Conservation (phyloP, 257 asterid genomes). For the Solanum corneliomulleri region DNA sequence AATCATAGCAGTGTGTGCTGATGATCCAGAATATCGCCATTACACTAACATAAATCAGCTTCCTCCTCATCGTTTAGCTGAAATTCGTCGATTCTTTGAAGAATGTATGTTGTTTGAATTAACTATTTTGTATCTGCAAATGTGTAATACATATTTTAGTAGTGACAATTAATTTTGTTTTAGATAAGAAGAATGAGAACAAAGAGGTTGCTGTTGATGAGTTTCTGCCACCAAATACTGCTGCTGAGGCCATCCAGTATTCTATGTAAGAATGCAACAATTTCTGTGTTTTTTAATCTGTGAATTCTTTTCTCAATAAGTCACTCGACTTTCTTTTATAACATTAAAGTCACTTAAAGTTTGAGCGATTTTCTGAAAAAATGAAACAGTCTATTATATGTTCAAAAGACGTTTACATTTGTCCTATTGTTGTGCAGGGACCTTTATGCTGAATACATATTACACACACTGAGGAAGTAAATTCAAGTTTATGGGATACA, state of each 20-base stretch:
- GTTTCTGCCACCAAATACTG: slow-evolving; percentile 38
- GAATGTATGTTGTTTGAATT: background rate
- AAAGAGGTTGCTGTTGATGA: slow-evolving; percentile 58
- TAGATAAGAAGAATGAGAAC: slow-evolving; percentile 73
- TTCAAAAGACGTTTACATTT: background rate
- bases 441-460: slow-evolving; percentile 31
- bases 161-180: background rate
- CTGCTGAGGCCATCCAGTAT: slow-evolving; percentile 45
- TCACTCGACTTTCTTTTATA: no score
- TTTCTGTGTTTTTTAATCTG: no score
- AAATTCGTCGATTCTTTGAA: background rate
- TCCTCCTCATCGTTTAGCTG: background rate
- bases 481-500: background rate
- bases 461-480: slow-evolving; percentile 23
- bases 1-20: background rate
- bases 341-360: no score
- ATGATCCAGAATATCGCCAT: background rate
- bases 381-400: background rate
- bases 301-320: no score
- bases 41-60: background rate
- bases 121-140: background rate
- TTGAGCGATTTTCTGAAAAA: background rate
- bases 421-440: slow-evolving; percentile 15
- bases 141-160: background rate
- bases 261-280: slow-evolving; percentile 39